These are phyloP conservation scores for Gynochthodes officinalis DNA, from an alignment of 257 asterid genomes.

Conservation along the genomic window DNA sequence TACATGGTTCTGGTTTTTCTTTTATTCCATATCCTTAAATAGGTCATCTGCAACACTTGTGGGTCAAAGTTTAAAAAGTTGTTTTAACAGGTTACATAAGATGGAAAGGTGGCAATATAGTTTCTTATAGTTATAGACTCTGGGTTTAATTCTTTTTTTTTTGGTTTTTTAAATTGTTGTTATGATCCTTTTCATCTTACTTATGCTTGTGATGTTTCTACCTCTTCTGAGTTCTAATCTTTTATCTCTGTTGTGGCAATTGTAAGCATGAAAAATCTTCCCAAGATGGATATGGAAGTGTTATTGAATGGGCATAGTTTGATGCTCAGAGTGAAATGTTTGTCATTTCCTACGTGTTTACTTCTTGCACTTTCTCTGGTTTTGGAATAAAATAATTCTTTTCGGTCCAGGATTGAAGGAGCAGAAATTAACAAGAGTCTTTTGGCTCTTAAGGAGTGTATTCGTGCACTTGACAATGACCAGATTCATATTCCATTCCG, in stretches of 20 bases:
- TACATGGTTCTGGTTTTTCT: no score
- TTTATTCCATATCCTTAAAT: no score
- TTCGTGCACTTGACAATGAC: conserved; percentile 95
- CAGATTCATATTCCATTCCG: conserved; percentile 97
- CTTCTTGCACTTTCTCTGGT: neutral
- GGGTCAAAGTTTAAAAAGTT: neutral
- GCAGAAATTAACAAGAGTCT: conserved; percentile 98
- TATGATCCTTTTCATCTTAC: neutral
- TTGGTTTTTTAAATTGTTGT: neutral
- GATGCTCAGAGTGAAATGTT: neutral
- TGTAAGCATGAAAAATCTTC: neutral
- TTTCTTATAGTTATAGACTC: neutral
- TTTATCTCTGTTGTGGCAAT: neutral
- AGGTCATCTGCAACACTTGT: neutral
- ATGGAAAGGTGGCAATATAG: neutral
- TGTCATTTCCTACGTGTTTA: neutral
- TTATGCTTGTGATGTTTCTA: neutral
- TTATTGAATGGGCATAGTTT: neutral
- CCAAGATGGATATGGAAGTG: neutral
- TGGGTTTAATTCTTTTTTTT: neutral
- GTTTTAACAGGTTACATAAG: neutral
- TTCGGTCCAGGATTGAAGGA: conserved; percentile 78
- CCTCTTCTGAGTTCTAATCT: neutral
- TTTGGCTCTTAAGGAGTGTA: conserved; percentile 92
- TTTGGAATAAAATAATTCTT: neutral